Base-by-base conservation (phyloP, 2,329 filamentous ascomycete species). In the Metarhizium guizhouense region DNA sequence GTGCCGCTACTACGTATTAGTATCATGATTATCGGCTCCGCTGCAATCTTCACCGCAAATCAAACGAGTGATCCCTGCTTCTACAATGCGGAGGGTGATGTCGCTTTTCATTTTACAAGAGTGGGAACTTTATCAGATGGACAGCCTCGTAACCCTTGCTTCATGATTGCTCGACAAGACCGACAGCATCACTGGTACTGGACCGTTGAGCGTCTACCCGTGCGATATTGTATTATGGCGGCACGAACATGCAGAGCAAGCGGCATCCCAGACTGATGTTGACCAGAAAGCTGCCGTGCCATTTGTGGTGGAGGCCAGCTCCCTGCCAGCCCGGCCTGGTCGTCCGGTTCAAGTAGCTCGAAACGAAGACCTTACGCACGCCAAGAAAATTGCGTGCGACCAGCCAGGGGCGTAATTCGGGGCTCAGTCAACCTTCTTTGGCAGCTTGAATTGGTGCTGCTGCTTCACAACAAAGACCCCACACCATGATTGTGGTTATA, bases 361-460 rank as follows among this genome's bases (percentile, higher is more conserved):
- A 40, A 49, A 42, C 34, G 45, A 54, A 49, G 45, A 40, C 38
- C 50, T 40, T 51, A 50, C 47, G 18, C 34, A 42, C 25, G 53
- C 36, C 47, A 47, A 54, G 53, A 51, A 29, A 42, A 51, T 47
- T 14, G 47, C 53, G 47, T 50, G 53, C 36, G 18, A 18, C 53
- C 34, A 54, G 47, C 52, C 47, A 30, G 45, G 34, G 45, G 48
- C 45, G 34, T 29, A 47, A 34, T 49, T 54, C 34, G 48, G 45
- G 47, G 45, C 53, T 43, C n/a, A 13, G 14, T 42, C 34, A 30
- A 52, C 40, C 42, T 45, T 18, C n/a, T 45, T 45, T 47, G 29
- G 30, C 32, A 20, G 38, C 32, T 52, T 34, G 50, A 52, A 25
- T 3, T 25, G 25, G 25, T 25, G 25, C 25, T 25, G 25, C 25